Base-by-base conservation (phyloP, 23 red algal species). In the Gracilaria vermiculophylla region DNA sequence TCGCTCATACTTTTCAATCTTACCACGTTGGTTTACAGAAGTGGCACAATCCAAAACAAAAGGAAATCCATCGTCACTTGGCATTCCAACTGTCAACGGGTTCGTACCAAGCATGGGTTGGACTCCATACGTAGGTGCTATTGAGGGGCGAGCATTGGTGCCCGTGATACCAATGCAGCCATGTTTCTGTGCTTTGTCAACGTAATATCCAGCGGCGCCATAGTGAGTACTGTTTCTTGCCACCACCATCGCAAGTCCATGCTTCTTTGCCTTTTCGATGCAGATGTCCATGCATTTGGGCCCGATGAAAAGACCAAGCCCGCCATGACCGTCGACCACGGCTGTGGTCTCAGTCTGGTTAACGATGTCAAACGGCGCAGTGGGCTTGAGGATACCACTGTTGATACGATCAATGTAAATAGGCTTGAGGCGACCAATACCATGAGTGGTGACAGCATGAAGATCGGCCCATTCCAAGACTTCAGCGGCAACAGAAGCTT, bases 1-100 rank as follows among this genome's bases (percentile, higher is more conserved):
- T 56, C 88, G 62, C 24, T 77, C 88, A 62, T 92, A 92, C 77
- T 82, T 81, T 74, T 92, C 88, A 81, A 92, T 92, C 88, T 92
- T 92, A 43, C 88, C 88, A 13, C 88, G 69, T 65, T 92, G 88
- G 47, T 92, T 92, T 31, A 92, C 78, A 42, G 57, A 71, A 34
- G 88, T 92, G 7, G 88, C 88, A 44, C 75, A 80, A 58, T 92
- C 88, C 61, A 92, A 81, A 56, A 81, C 36, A 58, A 76, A 92
- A 41, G 74, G 88, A 55, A 92, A 92, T 28, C 45, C 61, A 53
- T 92, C 88, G 67, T 92, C 88, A 64, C 76, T 81, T 14, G 77
- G 77, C 62, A 81, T 76, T 34, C 75, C 55, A 71, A 80, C 69
- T 4, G 88, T 92, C 39, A 92, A 49, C 3, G 88, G 88, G 67